Percentiles rank a stretch among this genome's conserved stretches.
Conservation (phyloP, 306 rosid genomes). For the Fragaria iinumae region DNA sequence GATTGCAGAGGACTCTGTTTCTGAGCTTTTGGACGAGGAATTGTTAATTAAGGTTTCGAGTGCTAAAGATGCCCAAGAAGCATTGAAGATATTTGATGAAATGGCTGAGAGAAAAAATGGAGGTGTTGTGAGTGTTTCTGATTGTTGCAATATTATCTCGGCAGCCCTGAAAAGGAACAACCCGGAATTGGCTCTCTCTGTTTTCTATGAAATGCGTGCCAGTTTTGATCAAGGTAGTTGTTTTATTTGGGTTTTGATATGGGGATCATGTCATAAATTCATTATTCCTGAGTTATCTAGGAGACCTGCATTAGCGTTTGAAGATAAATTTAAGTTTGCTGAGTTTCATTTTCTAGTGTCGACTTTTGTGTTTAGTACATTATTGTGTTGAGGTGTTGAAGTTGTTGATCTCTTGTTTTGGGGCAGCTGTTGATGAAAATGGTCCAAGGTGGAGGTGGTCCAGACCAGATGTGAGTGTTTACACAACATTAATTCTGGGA, state of each 20-base stretch:
- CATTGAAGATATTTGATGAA: conserved; percentile 48
- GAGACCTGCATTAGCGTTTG: not conserved
- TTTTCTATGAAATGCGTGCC: conserved; percentile 82
- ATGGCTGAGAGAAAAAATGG: conserved; percentile 24
- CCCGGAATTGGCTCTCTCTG: conserved; percentile 63
- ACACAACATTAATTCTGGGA: conserved; percentile 63
- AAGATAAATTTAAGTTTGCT: not conserved
- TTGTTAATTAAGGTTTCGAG: conserved; percentile 35
- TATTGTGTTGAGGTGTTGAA: not conserved
- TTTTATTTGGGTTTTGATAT: not conserved
- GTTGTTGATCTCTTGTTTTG: conserved; percentile 19
- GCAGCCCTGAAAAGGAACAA: conserved; percentile 70
- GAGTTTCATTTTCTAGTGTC: not conserved
- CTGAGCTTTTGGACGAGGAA: conserved; percentile 45
- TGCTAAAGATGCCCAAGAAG: conserved; percentile 62
- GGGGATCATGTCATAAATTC: not conserved
- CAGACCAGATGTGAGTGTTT: conserved; percentile 63
- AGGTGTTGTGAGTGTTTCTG: conserved; percentile 52
- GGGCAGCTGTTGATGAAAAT: conserved; percentile 45
- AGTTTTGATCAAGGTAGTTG: conserved; percentile 60
- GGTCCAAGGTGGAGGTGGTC: conserved; percentile 86
- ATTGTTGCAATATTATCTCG: conserved; percentile 56
- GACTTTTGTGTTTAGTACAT: not conserved
- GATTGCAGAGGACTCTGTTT: conserved; percentile 36
- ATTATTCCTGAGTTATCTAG: not conserved